Percentiles rank a stretch among this genome's conserved stretches.
These are phyloP conservation scores for Trapa incisa DNA, from an alignment of 345 rosid genomes.

Conservation along the genomic window DNA sequence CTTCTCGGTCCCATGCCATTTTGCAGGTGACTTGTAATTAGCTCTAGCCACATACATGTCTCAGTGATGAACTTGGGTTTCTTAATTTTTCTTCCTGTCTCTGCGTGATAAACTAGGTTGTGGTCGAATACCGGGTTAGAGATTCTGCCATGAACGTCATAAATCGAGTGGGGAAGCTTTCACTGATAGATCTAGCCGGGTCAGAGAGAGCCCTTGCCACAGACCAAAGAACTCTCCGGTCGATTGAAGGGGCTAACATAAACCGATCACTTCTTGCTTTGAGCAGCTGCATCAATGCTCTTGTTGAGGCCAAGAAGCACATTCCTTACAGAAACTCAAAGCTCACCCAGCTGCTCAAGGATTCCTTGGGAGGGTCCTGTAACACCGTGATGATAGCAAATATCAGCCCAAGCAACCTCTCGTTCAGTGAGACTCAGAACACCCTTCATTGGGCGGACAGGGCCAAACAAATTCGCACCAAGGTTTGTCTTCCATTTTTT, in stretches of 20 bases:
- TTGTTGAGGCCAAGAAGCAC: constrained; percentile 93
- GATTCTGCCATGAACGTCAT: constrained; percentile 60
- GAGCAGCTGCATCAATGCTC: constrained; percentile 92
- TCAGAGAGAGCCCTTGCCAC: constrained; percentile 92
- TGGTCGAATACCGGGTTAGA: constrained; percentile 56
- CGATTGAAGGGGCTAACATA: constrained; percentile 90
- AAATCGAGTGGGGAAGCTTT: constrained; percentile 64
- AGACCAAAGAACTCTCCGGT: constrained; percentile 80
- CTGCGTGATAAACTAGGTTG: constrained; percentile 30
- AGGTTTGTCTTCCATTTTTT: constrained; percentile 24
- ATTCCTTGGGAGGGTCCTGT: constrained; percentile 80
- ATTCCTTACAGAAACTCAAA: constrained; percentile 86
- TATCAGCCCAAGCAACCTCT: constrained; percentile 76
- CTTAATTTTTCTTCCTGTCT: background rate
- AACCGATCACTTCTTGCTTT: constrained; percentile 85
- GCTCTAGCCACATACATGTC: background rate
- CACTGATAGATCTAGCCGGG: constrained; percentile 95
- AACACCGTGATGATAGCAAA: constrained; percentile 95
- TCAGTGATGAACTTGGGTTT: background rate
- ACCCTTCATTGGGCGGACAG: constrained; percentile 97
- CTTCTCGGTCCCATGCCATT: constrained; percentile 94
- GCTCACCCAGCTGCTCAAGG: constrained; percentile 94
- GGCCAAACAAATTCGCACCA: constrained; percentile 74
- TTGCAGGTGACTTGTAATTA: constrained; percentile 44
- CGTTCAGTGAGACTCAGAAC: constrained; percentile 89